Evolutionary conservation across 139 green algal species (phyloP).

Genomic region (Prasinococcaceae sp.): DNA sequence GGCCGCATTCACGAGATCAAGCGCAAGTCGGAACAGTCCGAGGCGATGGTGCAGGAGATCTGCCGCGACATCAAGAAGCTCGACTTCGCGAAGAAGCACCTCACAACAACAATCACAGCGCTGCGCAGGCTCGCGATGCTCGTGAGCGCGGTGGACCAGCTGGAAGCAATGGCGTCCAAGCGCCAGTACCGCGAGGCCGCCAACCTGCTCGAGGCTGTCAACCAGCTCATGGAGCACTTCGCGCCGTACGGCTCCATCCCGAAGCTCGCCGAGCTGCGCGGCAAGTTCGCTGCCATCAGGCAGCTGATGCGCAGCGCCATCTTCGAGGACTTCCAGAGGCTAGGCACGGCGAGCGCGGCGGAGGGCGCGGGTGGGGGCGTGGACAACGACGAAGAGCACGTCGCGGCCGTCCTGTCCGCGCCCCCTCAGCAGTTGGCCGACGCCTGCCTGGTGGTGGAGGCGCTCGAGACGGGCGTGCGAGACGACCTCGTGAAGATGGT

Average conservation of each 20-base stretch:
- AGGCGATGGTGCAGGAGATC: constrained; percentile 94
- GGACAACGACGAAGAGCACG: constrained; percentile 1
- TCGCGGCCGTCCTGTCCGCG: no score
- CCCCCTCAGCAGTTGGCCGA: constrained; percentile 69
- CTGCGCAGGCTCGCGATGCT: constrained; percentile 87
- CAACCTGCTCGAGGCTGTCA: constrained; percentile 82
- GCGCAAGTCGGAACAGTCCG: constrained; percentile 70
- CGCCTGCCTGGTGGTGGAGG: constrained; percentile 81
- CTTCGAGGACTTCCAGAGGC: constrained; percentile 33
- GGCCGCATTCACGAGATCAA: constrained; percentile 70
- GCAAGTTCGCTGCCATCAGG: constrained; percentile 35
- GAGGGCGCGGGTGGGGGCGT: not conserved
- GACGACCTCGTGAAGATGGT: constrained; percentile 80
- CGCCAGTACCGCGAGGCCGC: constrained; percentile 76
- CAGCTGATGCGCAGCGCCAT: constrained; percentile 19
- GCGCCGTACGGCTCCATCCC: constrained; percentile 67
- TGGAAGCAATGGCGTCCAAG: constrained; percentile 24
- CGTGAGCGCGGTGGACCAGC: constrained; percentile 30
- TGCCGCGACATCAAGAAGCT: constrained; percentile 91
- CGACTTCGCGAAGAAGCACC: constrained; percentile 88
- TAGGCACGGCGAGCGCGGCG: not conserved
- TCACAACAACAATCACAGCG: constrained; percentile 87
- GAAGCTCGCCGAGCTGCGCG: constrained; percentile 51
- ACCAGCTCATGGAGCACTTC: constrained; percentile 85
- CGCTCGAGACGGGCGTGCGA: constrained; percentile 62